Conservation (phyloP, 2,329 filamentous ascomycete species). For the Neonectria ditissima region DNA sequence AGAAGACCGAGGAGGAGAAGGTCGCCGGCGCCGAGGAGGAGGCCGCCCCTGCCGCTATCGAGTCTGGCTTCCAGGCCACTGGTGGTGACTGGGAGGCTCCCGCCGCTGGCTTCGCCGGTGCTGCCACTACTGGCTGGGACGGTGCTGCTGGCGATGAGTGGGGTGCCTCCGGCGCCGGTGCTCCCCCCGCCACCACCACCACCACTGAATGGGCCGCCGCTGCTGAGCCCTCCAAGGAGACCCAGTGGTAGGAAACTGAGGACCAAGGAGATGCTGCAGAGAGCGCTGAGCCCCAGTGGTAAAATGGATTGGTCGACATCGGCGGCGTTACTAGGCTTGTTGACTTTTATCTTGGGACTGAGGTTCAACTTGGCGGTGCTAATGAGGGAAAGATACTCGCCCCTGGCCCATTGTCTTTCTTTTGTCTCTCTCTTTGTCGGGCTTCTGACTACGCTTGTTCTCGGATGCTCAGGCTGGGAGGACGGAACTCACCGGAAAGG, state of each 20-base stretch:
- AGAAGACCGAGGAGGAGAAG: constrained; percentile 96
- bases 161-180: constrained; percentile 62
- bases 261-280: constrained; percentile 28
- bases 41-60: constrained; percentile 74
- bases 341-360: constrained; percentile 43
- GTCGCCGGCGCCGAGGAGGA: constrained; percentile 86
- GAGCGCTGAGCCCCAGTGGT: constrained; percentile 27
- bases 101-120: constrained; percentile 76
- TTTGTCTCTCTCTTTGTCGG: constrained; percentile 34
- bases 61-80: constrained; percentile 77
- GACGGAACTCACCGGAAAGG: constrained; percentile 28
- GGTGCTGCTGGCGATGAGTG: constrained; percentile 72
- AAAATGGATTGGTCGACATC: constrained; percentile 42
- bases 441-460: constrained; percentile 32
- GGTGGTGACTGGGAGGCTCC: constrained; percentile 87
- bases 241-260: constrained; percentile 61
- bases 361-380: constrained; percentile 79
- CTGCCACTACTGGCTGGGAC: constrained; percentile 68
- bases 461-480: constrained; percentile 27
- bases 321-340: constrained; percentile 45
- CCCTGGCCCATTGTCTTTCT: constrained; percentile 46
- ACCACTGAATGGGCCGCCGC: constrained; percentile 77
- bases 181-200: constrained; percentile 72
- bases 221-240: constrained; percentile 60
- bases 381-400: constrained; percentile 99